Conservation (phyloP, 257 asterid species). For the Primulina huaijiensis region DNA sequence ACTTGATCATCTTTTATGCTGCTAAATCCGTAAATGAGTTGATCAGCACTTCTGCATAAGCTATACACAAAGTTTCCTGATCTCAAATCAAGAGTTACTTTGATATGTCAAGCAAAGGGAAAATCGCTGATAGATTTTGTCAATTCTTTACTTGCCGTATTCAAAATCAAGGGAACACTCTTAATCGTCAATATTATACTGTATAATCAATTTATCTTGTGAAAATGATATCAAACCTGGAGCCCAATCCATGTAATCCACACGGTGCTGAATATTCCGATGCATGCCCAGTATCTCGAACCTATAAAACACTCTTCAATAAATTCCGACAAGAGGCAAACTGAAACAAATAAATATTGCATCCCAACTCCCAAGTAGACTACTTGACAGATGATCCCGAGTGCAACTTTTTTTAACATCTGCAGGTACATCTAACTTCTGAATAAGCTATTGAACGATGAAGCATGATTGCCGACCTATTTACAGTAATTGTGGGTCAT, state of each 20-base stretch:
- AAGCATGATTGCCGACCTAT: background rate
- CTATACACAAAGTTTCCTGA: background rate
- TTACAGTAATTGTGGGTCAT: background rate
- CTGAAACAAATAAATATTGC: conserved; percentile 10
- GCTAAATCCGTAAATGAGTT: conserved; percentile 5
- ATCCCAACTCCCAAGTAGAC: conserved; percentile 24
- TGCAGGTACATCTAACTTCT: background rate
- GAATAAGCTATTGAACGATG: background rate
- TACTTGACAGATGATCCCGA: background rate
- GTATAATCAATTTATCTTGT: conserved; percentile 2
- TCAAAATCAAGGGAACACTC: conserved; percentile 10
- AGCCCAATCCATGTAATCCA: conserved; percentile 99
- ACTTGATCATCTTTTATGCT: conserved; percentile 1
- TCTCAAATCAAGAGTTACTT: conserved; percentile 1
- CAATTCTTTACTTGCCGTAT: background rate
- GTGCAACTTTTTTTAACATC: background rate
- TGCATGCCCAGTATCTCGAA: conserved; percentile 86
- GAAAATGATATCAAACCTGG: conserved; percentile 58
- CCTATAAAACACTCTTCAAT: conserved; percentile 36
- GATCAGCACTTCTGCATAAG: background rate
- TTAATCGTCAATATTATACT: conserved; percentile 1
- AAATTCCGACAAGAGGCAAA: conserved; percentile 14
- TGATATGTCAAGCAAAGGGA: conserved; percentile 18
- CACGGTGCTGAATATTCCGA: conserved; percentile 81
- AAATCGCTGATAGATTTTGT: conserved; percentile 3